Evolutionary conservation across 768 basidiomycete species (phyloP).

Genomic region (Vishniacozyma victoriae): DNA sequence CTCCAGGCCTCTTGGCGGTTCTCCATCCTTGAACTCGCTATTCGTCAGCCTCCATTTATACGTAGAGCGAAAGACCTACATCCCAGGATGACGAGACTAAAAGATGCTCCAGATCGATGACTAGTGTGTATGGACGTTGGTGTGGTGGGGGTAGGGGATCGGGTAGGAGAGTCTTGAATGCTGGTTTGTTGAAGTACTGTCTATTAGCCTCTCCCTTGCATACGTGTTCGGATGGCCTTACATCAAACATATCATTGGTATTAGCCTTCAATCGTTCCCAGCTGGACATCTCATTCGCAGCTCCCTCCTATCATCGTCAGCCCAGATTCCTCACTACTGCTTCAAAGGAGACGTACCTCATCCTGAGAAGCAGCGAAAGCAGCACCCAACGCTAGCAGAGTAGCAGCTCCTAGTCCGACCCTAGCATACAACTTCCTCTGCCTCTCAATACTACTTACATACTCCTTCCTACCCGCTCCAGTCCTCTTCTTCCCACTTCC

Average conservation of each 20-base stretch:
- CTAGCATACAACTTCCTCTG: conserved; percentile 58
- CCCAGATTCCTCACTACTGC: no score
- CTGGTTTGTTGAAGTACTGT: conserved; percentile 87
- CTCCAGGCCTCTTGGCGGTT: conserved; percentile 93
- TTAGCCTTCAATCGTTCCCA: conserved; percentile 6
- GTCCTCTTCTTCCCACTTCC: conserved; percentile 22
- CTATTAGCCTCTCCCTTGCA: neutral
- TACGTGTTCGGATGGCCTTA: conserved; percentile 5
- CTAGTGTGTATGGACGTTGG: conserved; percentile 83
- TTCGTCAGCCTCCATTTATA: neutral
- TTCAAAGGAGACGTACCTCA: no score
- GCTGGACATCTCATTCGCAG: no score
- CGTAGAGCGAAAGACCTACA: conserved; percentile 56
- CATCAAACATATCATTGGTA: conserved; percentile 34
- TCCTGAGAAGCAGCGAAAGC: conserved; percentile 44
- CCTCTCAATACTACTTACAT: conserved; percentile 71
- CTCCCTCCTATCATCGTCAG: no score
- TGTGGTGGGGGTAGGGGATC: conserved; percentile 74
- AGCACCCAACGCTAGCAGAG: conserved; percentile 57
- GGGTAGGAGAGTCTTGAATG: conserved; percentile 86
- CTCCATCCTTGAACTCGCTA: conserved; percentile 92
- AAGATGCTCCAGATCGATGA: conserved; percentile 86
- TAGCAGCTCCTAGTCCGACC: conserved; percentile 52
- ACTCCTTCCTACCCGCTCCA: conserved; percentile 57
- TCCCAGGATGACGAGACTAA: conserved; percentile 91